Percentiles rank a stretch among this genome's conserved stretches.
Evolutionary conservation across 2,329 filamentous ascomycete species (phyloP).

Genomic region (Penicillium sp.): DNA sequence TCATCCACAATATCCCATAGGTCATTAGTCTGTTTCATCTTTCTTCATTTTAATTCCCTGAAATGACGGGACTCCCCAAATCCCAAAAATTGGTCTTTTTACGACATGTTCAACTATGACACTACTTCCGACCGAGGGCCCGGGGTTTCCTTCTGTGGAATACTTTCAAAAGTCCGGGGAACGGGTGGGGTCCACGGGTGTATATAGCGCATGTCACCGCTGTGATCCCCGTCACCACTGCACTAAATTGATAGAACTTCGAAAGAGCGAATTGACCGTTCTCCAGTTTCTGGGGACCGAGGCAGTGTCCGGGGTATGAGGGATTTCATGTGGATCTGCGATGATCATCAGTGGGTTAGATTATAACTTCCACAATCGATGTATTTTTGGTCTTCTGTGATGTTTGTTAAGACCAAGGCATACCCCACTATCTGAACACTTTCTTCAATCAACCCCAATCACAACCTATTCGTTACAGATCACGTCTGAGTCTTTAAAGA

Average conservation of each 20-base stretch:
- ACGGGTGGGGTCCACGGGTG: not conserved
- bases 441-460: not conserved
- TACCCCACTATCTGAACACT: not conserved
- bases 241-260: not conserved
- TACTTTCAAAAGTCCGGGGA: conserved; percentile 6
- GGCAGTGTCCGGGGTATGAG: conserved; percentile 12
- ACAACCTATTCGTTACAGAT: not conserved
- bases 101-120: not conserved
- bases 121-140: conserved; percentile 4
- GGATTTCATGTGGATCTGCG: conserved; percentile 19
- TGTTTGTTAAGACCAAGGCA: not conserved
- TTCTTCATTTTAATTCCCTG: not conserved
- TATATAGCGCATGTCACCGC: not conserved
- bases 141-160: conserved; percentile 1
- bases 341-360: conserved; percentile 4
- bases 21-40: not conserved
- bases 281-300: conserved; percentile 9
- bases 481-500: not conserved
- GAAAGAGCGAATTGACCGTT: conserved; percentile 1
- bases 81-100: not conserved
- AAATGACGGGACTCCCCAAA: not conserved
- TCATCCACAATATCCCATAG: not conserved
- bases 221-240: not conserved
- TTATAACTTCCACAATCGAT: conserved; percentile 5
- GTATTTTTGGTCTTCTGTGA: not conserved